Conservation (phyloP, 371 early-diverging fungal species). For the Mucor indicus region DNA sequence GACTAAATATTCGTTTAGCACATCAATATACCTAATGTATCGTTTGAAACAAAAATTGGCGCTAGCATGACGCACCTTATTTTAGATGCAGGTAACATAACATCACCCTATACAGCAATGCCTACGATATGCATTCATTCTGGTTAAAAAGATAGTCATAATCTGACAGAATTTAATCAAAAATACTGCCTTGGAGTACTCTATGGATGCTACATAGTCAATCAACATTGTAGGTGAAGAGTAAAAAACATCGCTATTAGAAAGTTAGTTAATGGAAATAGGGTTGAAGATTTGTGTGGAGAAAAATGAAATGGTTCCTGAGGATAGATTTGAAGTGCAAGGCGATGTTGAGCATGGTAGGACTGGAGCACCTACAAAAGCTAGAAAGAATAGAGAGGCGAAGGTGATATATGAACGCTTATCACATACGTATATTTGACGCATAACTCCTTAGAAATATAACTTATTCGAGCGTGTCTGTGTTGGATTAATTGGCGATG, state of each 20-base stretch:
- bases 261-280: neutral
- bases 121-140: too few relatives aligned
- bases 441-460: neutral
- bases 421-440: neutral
- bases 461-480: slow-evolving; percentile 5
- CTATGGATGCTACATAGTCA: slow-evolving; percentile 14
- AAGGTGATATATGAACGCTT: neutral
- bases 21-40: slow-evolving; percentile 1
- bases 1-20: neutral
- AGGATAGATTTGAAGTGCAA: slow-evolving; percentile 8
- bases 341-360: slow-evolving; percentile 11
- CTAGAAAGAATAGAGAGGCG: slow-evolving; percentile 1
- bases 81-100: slow-evolving; percentile 7
- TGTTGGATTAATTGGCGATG: slow-evolving; percentile 4
- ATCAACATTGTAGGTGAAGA: slow-evolving; percentile 4
- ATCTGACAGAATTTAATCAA: neutral
- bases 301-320: neutral
- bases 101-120: too few relatives aligned
- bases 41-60: neutral
- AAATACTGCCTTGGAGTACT: slow-evolving; percentile 10
- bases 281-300: slow-evolving; percentile 15
- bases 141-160: neutral
- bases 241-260: neutral
- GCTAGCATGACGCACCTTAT: slow-evolving; percentile 3
- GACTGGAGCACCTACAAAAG: slow-evolving; percentile 18